Conservation (phyloP, 2,329 filamentous ascomycete genomes). For the Fonsecaea pedrosoi region DNA sequence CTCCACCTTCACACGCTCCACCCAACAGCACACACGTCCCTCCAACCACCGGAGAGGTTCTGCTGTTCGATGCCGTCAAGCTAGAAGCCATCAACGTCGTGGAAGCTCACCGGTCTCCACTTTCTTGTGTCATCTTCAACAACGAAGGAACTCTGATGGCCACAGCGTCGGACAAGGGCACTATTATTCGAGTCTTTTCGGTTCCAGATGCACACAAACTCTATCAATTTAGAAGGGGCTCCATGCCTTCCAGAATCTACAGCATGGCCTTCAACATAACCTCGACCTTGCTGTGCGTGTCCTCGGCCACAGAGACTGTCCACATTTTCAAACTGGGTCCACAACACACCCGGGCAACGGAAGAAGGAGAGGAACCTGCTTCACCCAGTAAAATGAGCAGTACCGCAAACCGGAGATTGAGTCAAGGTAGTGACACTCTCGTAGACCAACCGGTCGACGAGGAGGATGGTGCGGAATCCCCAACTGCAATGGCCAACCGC, state of each 20-base stretch:
- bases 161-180: constrained; percentile 95
- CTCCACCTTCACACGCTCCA: constrained; percentile 79
- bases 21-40: constrained; percentile 78
- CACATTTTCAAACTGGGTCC: constrained; percentile 85
- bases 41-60: constrained; percentile 86
- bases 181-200: constrained; percentile 94
- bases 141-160: constrained; percentile 89
- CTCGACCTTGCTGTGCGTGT: constrained; percentile 91
- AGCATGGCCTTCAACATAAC: constrained; percentile 99
- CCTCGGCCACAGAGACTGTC: constrained; percentile 93
- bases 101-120: constrained; percentile 88
- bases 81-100: constrained; percentile 94
- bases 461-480: constrained; percentile 41
- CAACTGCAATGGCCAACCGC: constrained; percentile 47
- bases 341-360: constrained; percentile 19
- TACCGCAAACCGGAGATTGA: constrained; percentile 35
- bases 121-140: constrained; percentile 90
- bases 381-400: constrained; percentile 33
- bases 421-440: constrained; percentile 48
- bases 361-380: constrained; percentile 30
- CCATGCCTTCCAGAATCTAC: constrained; percentile 93
- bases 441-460: constrained; percentile 44
- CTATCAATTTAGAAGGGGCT: constrained; percentile 93
- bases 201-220: constrained; percentile 90
- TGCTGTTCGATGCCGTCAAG: constrained; percentile 88